phyloP scores from a whole-genome alignment of 192 early-diverging fungal species.

The Diversispora eburnea region DNA sequence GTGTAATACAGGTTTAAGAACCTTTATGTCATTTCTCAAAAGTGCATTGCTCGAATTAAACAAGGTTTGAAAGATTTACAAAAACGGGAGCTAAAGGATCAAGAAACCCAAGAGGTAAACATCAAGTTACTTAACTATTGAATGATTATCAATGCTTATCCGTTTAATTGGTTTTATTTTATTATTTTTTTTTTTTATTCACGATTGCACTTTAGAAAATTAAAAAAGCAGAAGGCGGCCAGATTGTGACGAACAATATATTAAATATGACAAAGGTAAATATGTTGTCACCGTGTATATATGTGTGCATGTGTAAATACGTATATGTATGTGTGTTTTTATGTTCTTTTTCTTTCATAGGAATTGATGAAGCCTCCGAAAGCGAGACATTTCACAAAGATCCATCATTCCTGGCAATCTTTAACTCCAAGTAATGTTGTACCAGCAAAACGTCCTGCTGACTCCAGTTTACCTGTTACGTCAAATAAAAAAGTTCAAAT shows the following conservation, averaged over 20 bases:
- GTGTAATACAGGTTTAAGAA: constrained; percentile 1
- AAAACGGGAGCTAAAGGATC: constrained; percentile 5
- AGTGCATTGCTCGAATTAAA: constrained; percentile 8
- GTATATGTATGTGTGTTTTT: too few species aligned
- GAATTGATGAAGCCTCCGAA: constrained; percentile 19
- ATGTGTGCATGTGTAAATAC: too few species aligned
- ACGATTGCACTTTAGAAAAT: constrained; percentile 6
- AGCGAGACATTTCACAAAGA: background rate
- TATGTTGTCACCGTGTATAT: background rate
- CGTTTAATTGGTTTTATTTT: too few species aligned
- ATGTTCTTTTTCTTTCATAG: background rate
- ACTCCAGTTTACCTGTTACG: background rate
- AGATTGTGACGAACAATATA: constrained; percentile 16
- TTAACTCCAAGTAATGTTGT: background rate
- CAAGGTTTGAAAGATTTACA: constrained; percentile 20
- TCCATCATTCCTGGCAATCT: constrained; percentile 11
- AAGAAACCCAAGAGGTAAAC: constrained; percentile 12
- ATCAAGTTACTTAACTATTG: background rate
- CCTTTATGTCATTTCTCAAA: constrained; percentile 1
- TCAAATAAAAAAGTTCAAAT: background rate
- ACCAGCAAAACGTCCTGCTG: background rate
- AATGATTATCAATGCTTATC: background rate
- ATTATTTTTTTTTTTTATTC: background rate
- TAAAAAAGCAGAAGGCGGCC: constrained; percentile 12
- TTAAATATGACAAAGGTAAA: constrained; percentile 24